Percentiles rank a stretch among this genome's conserved stretches.
phyloP scores from a whole-genome alignment of 1,284 basidiomycete genomes.

The Melampsora americana region DNA sequence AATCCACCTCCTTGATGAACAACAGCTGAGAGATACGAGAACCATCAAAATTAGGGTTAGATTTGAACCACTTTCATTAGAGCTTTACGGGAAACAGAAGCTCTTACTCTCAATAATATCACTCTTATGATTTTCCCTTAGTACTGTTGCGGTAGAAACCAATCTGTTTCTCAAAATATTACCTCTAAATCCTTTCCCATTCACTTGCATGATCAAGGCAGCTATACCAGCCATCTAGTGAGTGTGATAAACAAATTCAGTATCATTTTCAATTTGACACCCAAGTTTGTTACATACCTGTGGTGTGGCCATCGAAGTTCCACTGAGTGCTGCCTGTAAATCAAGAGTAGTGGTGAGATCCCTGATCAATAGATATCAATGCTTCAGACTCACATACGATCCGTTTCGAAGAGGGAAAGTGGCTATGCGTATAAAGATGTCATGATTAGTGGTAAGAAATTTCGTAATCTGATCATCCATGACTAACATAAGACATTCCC shows the following conservation, averaged over 20 bases:
- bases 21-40: neutral
- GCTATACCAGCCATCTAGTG: constrained; percentile 37
- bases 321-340: constrained; percentile 31
- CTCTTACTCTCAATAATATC: constrained; percentile 24
- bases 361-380: neutral
- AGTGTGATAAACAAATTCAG: neutral
- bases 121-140: constrained; percentile 7
- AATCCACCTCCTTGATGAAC: constrained; percentile 43
- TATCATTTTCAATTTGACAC: no score
- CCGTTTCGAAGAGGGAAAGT: constrained; percentile 35
- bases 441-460: neutral
- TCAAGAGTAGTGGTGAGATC: neutral
- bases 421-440: constrained; percentile 20
- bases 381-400: constrained; percentile 19
- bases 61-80: neutral
- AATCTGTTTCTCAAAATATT: constrained; percentile 26
- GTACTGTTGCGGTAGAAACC: constrained; percentile 10
- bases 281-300: constrained; percentile 13
- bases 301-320: constrained; percentile 42
- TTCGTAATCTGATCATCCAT: neutral
- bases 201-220: constrained; percentile 18
- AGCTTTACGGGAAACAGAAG: neutral
- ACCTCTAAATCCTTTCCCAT: constrained; percentile 23
- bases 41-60: neutral
- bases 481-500: constrained; percentile 38